Conservation (phyloP, 2,329 filamentous ascomycete species). For the Raffaelea arxii region DNA sequence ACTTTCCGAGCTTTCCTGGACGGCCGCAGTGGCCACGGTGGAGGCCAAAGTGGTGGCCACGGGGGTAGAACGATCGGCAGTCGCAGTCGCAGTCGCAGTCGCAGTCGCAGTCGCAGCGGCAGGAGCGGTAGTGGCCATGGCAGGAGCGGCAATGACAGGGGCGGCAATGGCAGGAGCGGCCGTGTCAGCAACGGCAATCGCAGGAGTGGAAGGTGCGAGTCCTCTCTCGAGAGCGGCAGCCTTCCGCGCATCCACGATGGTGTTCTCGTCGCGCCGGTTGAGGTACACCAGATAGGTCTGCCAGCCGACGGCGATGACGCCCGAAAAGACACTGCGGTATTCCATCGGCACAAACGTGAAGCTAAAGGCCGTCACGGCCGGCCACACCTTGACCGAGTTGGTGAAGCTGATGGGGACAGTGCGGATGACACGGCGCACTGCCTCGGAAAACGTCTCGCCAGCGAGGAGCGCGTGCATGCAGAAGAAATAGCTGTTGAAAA, state of each 20-base stretch:
- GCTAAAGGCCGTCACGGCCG: constrained; percentile 73
- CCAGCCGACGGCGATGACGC: constrained; percentile 76
- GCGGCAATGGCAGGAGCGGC: background rate
- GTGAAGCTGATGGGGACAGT: constrained; percentile 68
- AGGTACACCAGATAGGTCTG: constrained; percentile 81
- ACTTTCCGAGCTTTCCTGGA: too few species aligned
- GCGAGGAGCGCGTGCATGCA: constrained; percentile 65
- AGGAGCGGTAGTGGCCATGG: background rate
- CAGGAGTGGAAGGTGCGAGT: too few species aligned
- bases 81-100: background rate
- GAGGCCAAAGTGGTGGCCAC: background rate
- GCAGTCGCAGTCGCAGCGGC: background rate
- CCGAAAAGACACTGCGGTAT: constrained; percentile 72
- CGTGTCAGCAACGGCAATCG: background rate
- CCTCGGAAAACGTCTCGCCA: constrained; percentile 54
- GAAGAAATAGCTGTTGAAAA: constrained; percentile 80
- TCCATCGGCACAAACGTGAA: constrained; percentile 76
- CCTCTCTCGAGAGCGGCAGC: background rate
- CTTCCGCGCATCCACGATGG: constrained; percentile 27
- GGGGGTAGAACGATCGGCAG: background rate
- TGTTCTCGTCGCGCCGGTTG: constrained; percentile 60
- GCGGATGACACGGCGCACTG: constrained; percentile 59
- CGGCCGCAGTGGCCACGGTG: background rate
- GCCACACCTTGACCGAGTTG: constrained; percentile 85
- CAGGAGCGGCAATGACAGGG: background rate